A percentile compares a stretch with the other conserved stretches of the same genome.
Conservation (phyloP, 2,329 filamentous ascomycete genomes). For the Elsinoe ampelina region DNA sequence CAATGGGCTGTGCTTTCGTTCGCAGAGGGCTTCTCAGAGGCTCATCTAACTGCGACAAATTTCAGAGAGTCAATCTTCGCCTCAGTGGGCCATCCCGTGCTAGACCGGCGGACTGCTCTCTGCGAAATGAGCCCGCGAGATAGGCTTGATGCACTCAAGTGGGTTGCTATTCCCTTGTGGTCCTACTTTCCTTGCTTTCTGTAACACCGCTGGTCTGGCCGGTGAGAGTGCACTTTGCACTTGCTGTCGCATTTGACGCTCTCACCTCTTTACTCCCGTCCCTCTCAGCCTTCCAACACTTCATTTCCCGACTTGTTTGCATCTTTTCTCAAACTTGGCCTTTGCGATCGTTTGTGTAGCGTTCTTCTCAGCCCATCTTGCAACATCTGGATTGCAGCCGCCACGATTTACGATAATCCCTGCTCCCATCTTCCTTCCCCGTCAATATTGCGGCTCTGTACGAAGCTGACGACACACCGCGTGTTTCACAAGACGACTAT, state of each 20-base stretch:
- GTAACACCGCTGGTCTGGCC: constrained; percentile 2
- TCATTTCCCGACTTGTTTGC: neutral
- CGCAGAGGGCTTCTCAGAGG: neutral
- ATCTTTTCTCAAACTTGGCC: neutral
- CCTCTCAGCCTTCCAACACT: constrained; percentile 3
- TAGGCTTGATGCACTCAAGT: constrained; percentile 8
- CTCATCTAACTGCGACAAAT: constrained; percentile 12
- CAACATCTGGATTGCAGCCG: neutral
- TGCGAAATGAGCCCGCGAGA: constrained; percentile 10
- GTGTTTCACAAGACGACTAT: constrained; percentile 7
- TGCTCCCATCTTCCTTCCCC: neutral
- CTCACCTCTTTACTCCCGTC: neutral
- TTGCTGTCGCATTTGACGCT: constrained; percentile 10
- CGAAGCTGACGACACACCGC: neutral
- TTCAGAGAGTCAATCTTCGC: constrained; percentile 6
- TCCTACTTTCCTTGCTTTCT: constrained; percentile 10
- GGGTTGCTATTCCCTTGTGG: neutral
- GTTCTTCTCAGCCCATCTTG: neutral
- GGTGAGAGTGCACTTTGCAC: neutral
- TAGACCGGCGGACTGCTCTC: constrained; percentile 5
- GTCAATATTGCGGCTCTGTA: constrained; percentile 1
- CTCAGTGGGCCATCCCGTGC: constrained; percentile 5
- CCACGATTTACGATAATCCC: neutral
- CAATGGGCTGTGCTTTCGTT: constrained; percentile 11
- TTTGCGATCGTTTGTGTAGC: neutral